Evolutionary conservation across 2,329 filamentous ascomycete species (phyloP).

Genomic region (Xylaria sp.): DNA sequence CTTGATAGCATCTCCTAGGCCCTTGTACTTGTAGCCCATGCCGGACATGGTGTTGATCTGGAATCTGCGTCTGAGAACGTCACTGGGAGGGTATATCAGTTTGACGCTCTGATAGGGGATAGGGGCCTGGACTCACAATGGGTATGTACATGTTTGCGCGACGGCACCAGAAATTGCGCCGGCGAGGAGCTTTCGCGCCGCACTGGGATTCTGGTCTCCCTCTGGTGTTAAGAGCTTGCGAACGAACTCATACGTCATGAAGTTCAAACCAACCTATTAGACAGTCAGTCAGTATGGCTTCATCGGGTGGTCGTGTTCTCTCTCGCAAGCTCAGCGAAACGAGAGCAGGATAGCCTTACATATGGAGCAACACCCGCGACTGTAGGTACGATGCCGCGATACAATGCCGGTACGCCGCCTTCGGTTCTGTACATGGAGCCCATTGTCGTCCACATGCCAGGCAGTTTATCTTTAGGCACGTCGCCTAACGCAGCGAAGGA

Average conservation of each 20-base stretch:
- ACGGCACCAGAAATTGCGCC: slow-evolving; percentile 94
- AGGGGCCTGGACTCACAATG: slow-evolving; percentile 63
- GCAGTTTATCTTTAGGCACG: slow-evolving; percentile 59
- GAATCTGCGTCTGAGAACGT: slow-evolving; percentile 87
- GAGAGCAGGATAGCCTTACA: slow-evolving; percentile 43
- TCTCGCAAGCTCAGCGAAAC: not conserved
- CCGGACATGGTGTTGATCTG: slow-evolving; percentile 99
- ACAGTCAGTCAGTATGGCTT: slow-evolving; percentile 11
- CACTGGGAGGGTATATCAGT: slow-evolving; percentile 46
- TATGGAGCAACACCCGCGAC: slow-evolving; percentile 95
- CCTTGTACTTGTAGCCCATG: slow-evolving; percentile 93
- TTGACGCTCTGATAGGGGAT: not conserved
- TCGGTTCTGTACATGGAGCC: slow-evolving; percentile 82
- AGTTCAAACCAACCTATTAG: slow-evolving; percentile 83
- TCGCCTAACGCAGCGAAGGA: slow-evolving; percentile 75
- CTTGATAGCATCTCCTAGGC: slow-evolving; percentile 73
- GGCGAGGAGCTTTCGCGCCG: slow-evolving; percentile 75
- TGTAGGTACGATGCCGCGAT: slow-evolving; percentile 89
- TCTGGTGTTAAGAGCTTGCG: slow-evolving; percentile 80
- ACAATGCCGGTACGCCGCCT: slow-evolving; percentile 79
- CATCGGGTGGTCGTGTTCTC: not conserved
- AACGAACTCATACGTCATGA: slow-evolving; percentile 94
- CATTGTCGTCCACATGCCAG: slow-evolving; percentile 89
- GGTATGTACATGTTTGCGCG: slow-evolving; percentile 96
- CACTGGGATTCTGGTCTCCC: slow-evolving; percentile 76